Percentiles rank a stretch among this genome's conserved stretches.
Evolutionary conservation across 495 filamentous ascomycete species (phyloP).

Genomic region (Penicillium canariense): DNA sequence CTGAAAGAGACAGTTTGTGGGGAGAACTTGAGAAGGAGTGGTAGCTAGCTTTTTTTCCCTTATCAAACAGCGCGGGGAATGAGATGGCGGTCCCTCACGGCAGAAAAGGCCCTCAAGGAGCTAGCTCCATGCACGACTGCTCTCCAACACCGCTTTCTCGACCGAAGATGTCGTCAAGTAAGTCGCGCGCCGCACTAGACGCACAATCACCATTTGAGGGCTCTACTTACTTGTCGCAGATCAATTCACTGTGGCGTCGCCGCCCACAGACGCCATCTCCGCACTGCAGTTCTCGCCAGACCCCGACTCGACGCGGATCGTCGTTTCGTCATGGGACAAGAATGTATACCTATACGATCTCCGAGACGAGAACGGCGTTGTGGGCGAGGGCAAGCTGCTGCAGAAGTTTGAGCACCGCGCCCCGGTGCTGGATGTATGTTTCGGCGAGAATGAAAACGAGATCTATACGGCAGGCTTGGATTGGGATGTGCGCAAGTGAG

Average conservation of each 20-base stretch:
- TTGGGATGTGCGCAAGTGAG: constrained; percentile 74
- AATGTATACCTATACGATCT: constrained; percentile 87
- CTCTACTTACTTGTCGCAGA: constrained; percentile 23
- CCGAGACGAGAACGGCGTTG: constrained; percentile 53
- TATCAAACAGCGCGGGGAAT: constrained; percentile 35
- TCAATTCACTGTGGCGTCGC: constrained; percentile 49
- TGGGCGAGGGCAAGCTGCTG: constrained; percentile 59
- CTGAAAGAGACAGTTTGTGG: background rate
- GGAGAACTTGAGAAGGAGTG: constrained; percentile 1
- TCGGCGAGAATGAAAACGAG: constrained; percentile 72
- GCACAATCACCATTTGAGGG: no score
- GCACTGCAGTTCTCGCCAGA: constrained; percentile 78
- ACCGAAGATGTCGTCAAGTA: constrained; percentile 39
- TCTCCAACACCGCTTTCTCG: constrained; percentile 19
- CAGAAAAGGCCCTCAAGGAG: constrained; percentile 38
- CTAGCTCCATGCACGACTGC: constrained; percentile 23
- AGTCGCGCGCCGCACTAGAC: constrained; percentile 11
- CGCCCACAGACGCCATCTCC: constrained; percentile 87
- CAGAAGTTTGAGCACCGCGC: constrained; percentile 77
- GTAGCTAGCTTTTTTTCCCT: constrained; percentile 17
- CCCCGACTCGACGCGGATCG: constrained; percentile 61
- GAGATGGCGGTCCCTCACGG: constrained; percentile 26
- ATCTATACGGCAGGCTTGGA: constrained; percentile 85
- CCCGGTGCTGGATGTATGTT: constrained; percentile 89
- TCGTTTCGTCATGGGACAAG: constrained; percentile 94